Evolutionary conservation across 1,284 basidiomycete species (phyloP).

Genomic region (Agroathelia rolfsii): DNA sequence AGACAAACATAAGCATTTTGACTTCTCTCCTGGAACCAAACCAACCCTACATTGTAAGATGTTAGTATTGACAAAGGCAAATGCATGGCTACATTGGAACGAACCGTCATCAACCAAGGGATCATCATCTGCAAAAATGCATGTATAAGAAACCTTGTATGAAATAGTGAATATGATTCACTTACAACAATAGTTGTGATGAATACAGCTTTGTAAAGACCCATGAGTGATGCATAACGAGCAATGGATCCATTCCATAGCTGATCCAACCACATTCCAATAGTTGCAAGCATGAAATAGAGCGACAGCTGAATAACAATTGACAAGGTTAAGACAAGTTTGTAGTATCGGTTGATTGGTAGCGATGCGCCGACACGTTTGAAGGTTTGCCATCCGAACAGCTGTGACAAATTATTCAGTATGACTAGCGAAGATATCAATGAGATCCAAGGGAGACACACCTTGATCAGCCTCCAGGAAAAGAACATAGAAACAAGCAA

Average conservation of each 20-base stretch:
- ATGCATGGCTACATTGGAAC: slow-evolving; percentile 11
- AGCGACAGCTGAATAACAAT: slow-evolving; percentile 65
- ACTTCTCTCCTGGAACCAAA: slow-evolving; percentile 60
- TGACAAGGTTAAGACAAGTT: slow-evolving; percentile 57
- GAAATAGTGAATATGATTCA: slow-evolving; percentile 8
- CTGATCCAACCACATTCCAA: slow-evolving; percentile 70
- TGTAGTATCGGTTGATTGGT: slow-evolving; percentile 65
- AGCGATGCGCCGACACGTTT: slow-evolving; percentile 73
- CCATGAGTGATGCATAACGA: slow-evolving; percentile 33
- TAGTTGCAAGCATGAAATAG: slow-evolving; percentile 65
- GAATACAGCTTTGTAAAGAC: slow-evolving; percentile 44
- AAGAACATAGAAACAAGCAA: slow-evolving; percentile 52
- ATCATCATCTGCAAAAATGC: slow-evolving; percentile 40
- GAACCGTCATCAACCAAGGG: slow-evolving; percentile 56
- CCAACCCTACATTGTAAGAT: slow-evolving; percentile 45
- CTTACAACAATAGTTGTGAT: slow-evolving; percentile 51
- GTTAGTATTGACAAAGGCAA: slow-evolving; percentile 10
- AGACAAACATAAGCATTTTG: slow-evolving; percentile 46
- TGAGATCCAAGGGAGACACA: slow-evolving; percentile 17
- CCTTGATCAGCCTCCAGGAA: slow-evolving; percentile 69
- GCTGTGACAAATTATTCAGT: slow-evolving; percentile 24
- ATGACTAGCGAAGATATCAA: slow-evolving; percentile 4
- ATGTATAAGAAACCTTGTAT: slow-evolving; percentile 9
- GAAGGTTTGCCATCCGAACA: slow-evolving; percentile 78
- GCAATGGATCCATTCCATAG: slow-evolving; percentile 57